Evolutionary conservation across 1,284 basidiomycete species (phyloP), one percentile per base, ranked within the genome.

Genomic region (Anthracocystis panici-leucophaei): DNA sequence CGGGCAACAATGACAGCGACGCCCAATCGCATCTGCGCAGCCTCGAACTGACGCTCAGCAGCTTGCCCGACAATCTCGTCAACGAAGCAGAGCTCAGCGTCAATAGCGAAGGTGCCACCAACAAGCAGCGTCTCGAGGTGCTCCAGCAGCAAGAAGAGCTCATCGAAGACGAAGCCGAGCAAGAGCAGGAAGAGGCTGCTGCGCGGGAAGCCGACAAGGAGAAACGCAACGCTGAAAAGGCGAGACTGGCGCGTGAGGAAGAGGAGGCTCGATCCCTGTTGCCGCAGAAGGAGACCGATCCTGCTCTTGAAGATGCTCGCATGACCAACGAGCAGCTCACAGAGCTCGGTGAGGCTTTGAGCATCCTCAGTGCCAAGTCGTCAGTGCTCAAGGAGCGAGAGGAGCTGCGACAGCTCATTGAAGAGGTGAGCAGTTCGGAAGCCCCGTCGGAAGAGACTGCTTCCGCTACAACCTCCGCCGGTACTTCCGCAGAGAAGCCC

Each of bases 121-220:
- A 97, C 89, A 97, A 97, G 88, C 94, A 98, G 88, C 95, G 96
- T 87, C 90, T 99, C 65, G 96, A 97, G 79, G 96, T 99, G 9
- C 88, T 99, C 85, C 93, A 97, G 83, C 93, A 99, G 85, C 96
- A 99, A 86, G 94, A 99, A 85, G 96, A 99, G 86, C 92, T 99
- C 68, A 99, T 99, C 84, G 95, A 98, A 86, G 96, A 98, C 85
- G 96, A 99, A 87, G 91, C 95, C 75, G 96, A 97, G 85, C 96
- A 99, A 87, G 97, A 99, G 81, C 78, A 88, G 84, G 95, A 97
- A 86, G 95, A 97, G 85, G 92, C 94, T 82, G 92, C 93, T 81
- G 93, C 95, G 41, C 91, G 94, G 72, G 91, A 93, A 78, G 92
- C 91, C 48, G 91, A 92, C 85, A 91, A 91, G 82, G 92, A 93